Base-by-base conservation (phyloP, 73 alveolate species). In the Paramecium caudatum region DNA sequence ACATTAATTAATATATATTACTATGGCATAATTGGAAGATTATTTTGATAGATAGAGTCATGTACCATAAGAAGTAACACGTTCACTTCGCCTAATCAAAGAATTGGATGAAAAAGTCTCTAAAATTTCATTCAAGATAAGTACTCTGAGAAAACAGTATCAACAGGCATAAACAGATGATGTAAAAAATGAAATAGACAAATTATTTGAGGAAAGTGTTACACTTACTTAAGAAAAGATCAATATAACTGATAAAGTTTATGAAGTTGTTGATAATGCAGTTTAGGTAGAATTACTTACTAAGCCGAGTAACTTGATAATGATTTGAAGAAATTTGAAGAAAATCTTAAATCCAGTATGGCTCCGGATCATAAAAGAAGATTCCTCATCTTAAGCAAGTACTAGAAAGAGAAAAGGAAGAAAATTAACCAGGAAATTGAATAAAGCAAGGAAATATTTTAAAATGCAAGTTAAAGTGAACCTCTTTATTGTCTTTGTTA, bases 291-390 rank as follows among this genome's bases (percentile, higher is more conserved):
- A 41, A 16, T 1, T 21, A 19, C 1, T 17, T 5, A 2, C 16
- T 74, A 27, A 74, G 8, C 9, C 1, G 21, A 74, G 88, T 23
- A 74, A 74, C 32, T 74, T 10, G 88, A 74, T 15, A 45, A 74
- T 41, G 88, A 45, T 41, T 74, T 74, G 55, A 74, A 74, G 68
- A 74, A 74, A 74, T 74, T 37, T 74, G 88, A 74, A 41, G 88
- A 74, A 19, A 74, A 41, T 13, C 21, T 74, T 19, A 74, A 74
- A 45, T 41, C 62, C n/a, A 74, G 69, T 16, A 37, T 74, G 62
- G 88, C 88, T 21, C 88, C 88, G 1, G 88, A 74, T 74, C 88
- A 74, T 74, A 74, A 74, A 45, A 74, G 68, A 39, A 37, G 88
- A 74, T 74, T 74, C 16, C 25, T 41, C n/a, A 37, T 74, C 1